phyloP scores from a whole-genome alignment of 2,329 filamentous ascomycete species.

The Akanthomyces uredinophilus region DNA sequence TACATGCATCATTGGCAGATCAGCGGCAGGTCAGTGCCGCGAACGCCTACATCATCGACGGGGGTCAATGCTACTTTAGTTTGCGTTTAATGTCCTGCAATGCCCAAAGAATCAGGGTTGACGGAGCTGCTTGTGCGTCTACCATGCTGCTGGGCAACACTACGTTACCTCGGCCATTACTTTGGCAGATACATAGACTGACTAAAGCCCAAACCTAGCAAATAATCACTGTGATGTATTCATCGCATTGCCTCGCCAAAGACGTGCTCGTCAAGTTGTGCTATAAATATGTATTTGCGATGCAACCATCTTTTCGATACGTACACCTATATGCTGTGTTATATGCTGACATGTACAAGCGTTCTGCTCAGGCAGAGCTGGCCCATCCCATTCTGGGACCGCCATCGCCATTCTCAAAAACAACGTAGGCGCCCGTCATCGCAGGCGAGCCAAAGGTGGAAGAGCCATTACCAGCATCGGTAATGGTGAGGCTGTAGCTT shows the following conservation, averaged over 20 bases:
- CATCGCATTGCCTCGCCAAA: neutral
- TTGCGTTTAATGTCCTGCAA: too few relatives aligned
- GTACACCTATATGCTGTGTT: neutral
- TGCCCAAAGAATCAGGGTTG: too few relatives aligned
- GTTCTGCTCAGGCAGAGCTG: neutral
- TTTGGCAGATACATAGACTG: too few relatives aligned
- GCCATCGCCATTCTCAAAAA: slow-evolving; percentile 7
- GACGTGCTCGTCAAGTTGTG: too few relatives aligned
- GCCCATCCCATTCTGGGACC: slow-evolving; percentile 11
- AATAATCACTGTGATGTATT: too few relatives aligned
- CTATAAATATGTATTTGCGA: neutral
- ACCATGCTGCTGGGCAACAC: too few relatives aligned
- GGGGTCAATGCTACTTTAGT: too few relatives aligned
- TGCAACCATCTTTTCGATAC: neutral
- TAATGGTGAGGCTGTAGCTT: neutral
- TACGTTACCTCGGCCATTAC: too few relatives aligned
- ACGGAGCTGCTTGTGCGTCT: too few relatives aligned
- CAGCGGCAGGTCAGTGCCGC: neutral
- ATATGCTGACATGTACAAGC: too few relatives aligned
- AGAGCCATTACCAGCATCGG: neutral
- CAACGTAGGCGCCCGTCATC: slow-evolving; percentile 2
- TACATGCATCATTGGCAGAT: neutral
- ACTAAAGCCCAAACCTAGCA: too few relatives aligned
- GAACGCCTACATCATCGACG: too few relatives aligned
- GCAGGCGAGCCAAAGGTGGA: slow-evolving; percentile 3